Conservation (phyloP, 345 rosid species). For the Salix suchowensis region DNA sequence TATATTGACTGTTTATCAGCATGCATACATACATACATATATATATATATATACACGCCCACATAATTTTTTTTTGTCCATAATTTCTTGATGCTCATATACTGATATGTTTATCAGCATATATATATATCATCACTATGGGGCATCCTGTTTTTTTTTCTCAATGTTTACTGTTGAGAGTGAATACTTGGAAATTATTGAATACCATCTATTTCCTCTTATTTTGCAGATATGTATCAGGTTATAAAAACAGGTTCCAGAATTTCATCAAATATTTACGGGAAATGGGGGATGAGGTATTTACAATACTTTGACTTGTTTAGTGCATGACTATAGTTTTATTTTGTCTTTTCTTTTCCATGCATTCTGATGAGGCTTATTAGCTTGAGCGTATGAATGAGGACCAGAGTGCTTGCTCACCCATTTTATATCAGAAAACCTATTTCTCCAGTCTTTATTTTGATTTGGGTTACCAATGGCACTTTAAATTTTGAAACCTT, state of each 20-base stretch:
- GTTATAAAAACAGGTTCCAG: slow-evolving; percentile 96
- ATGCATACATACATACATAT: neutral
- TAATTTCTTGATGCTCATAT: neutral
- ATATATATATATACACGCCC: neutral
- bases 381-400: neutral
- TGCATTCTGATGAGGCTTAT: neutral
- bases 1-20: neutral
- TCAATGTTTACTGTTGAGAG: neutral
- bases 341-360: neutral
- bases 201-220: slow-evolving; percentile 16
- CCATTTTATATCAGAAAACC: neutral
- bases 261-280: slow-evolving; percentile 85
- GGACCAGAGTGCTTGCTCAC: neutral
- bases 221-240: slow-evolving; percentile 83
- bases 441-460: neutral
- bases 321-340: neutral
- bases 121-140: neutral
- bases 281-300: slow-evolving; percentile 99
- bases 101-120: neutral
- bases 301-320: neutral
- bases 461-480: neutral
- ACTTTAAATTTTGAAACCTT: neutral
- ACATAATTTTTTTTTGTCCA: too few relatives aligned
- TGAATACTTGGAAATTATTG: neutral
- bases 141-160: neutral